Evolutionary conservation across 192 early-diverging fungal genomes (phyloP), one percentile per base, ranked within the genome.

Genomic region (Gonapodya prolifera): DNA sequence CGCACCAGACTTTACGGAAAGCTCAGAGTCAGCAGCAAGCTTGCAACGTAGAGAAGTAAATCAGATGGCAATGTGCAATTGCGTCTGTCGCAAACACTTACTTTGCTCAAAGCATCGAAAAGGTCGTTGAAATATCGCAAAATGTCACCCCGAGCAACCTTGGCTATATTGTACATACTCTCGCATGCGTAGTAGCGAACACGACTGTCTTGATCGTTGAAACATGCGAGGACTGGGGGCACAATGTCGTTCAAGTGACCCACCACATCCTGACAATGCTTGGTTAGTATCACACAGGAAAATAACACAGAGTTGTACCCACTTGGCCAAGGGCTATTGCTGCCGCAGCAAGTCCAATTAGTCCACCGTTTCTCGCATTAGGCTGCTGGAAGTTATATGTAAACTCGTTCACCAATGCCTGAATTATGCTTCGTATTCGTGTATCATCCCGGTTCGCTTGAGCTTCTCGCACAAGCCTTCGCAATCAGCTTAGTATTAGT

Each of bases 101-200:
- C 94, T 81, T 96, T 92, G 75, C 93, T 91, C 82, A 99, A 84
- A 35, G 92, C 94, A 83, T 99, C 98, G 88, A 99, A 98, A 1
- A 99, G 91, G 35, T 96, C 94, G 79, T 98, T 98, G 70, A 99
- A 99, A 82, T 91, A 97, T 32, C 90, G 82, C 70, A 99, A 82
- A 16, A 97, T 91, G 75, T 93, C 89, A 1, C 92, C 92, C 35
- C 93, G 86, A 31, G 96, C 95, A 1, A 98, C 98, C 75, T 99
- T 99, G 30, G 92, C 91, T 73, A 99, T 95, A 81, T 99, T 99
- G 80, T 99, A 99, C 89, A 98, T 92, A 76, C 90, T 91, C 83
- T 99, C 98, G 78, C 95, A 98, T 0, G 98, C 97, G 89, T 97
- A 99, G 86, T 98, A 99, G 33, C 96, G 88, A 69, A 98, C 96